A percentile compares a stretch with the other conserved stretches of the same genome.
These are phyloP conservation scores for Clavispora asparagi DNA, from an alignment of 805 yeast species.

Conservation along the genomic window DNA sequence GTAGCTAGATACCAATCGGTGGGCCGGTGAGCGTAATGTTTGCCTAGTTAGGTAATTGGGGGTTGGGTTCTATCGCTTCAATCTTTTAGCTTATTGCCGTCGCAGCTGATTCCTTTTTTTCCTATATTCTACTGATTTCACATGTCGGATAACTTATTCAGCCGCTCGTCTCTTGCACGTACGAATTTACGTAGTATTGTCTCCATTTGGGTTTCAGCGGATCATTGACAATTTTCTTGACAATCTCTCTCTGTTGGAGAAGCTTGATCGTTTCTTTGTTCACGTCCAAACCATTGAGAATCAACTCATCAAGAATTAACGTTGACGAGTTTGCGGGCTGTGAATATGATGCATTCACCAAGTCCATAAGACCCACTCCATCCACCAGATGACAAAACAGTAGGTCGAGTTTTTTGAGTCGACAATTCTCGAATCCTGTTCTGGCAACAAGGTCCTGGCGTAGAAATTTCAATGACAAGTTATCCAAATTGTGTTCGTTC, in stretches of 20 bases:
- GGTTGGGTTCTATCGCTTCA: too few species aligned
- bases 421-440: constrained; percentile 11
- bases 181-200: constrained; percentile 31
- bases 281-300: constrained; percentile 31
- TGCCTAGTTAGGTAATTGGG: too few species aligned
- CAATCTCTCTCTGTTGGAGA: constrained; percentile 15
- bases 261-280: constrained; percentile 22
- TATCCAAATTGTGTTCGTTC: constrained; percentile 34
- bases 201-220: constrained; percentile 26
- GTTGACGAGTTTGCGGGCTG: constrained; percentile 3
- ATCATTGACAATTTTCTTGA: constrained; percentile 20
- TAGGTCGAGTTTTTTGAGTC: constrained; percentile 27
- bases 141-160: too few species aligned
- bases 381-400: constrained; percentile 30
- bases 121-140: too few species aligned
- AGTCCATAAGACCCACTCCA: constrained; percentile 35
- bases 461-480: constrained; percentile 26
- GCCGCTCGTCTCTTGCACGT: constrained; percentile 7
- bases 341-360: constrained; percentile 16
- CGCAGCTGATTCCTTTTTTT: too few species aligned
- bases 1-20: too few species aligned
- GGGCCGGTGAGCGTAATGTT: too few species aligned
- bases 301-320: constrained; percentile 17
- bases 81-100: too few species aligned
- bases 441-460: constrained; percentile 19